Conservation (phyloP, 1,139 yeast genomes). For the Magnusiomyces clavatus region DNA sequence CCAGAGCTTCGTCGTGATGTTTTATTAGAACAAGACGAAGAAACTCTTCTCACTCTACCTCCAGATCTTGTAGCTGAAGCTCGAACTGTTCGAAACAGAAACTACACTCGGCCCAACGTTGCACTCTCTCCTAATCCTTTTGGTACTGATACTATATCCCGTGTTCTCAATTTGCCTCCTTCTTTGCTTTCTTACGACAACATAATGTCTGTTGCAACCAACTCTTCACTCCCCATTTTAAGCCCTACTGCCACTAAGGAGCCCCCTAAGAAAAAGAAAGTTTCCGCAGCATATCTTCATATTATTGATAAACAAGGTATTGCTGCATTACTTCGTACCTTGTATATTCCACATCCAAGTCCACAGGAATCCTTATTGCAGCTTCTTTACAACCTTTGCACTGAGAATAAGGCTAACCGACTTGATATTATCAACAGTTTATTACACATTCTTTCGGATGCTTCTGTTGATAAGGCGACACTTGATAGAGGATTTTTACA, state of each 20-base stretch:
- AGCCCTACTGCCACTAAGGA: conserved; percentile 6
- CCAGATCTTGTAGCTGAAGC: conserved; percentile 31
- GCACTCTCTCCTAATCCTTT: conserved; percentile 9
- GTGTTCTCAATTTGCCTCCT: conserved; percentile 4
- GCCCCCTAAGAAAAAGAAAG: conserved; percentile 16
- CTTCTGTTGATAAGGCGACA: conserved; percentile 51
- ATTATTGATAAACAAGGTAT: conserved; percentile 71
- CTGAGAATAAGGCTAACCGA: conserved; percentile 63
- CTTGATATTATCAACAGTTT: conserved; percentile 67
- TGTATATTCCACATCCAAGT: conserved; percentile 68
- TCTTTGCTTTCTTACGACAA: not conserved
- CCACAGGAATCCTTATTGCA: conserved; percentile 59
- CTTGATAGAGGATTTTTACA: conserved; percentile 60
- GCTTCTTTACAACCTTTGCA: conserved; percentile 59
- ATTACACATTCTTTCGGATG: conserved; percentile 67
- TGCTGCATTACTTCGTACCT: conserved; percentile 59
- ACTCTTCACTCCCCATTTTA: not conserved
- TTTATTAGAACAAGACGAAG: conserved; percentile 32
- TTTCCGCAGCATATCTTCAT: conserved; percentile 37
- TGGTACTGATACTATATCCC: conserved; percentile 5
- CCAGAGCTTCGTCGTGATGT: conserved; percentile 32
- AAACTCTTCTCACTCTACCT: conserved; percentile 28
- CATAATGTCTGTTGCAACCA: no score
- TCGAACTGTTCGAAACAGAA: conserved; percentile 23
- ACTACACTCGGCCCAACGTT: conserved; percentile 16